Evolutionary conservation across 108 stramenopile genomes (phyloP).

Genomic region (Halocafeteria seosinensis): DNA sequence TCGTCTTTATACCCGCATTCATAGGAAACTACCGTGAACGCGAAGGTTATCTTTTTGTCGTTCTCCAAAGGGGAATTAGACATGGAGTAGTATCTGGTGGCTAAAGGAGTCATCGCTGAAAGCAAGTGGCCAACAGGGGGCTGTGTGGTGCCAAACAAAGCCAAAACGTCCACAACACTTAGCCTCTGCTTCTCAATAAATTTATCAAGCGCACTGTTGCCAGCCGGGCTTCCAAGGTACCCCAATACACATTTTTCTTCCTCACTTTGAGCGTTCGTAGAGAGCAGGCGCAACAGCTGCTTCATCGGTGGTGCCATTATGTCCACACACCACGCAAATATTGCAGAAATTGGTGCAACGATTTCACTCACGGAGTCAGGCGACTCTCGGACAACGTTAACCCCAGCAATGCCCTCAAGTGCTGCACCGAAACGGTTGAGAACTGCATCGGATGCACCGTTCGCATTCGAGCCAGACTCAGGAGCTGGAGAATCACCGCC

Average conservation of each 20-base stretch:
- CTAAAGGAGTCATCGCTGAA: not conserved
- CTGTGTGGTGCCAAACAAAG: not conserved
- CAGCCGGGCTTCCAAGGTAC: not conserved
- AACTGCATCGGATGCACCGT: no score
- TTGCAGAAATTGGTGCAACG: not conserved
- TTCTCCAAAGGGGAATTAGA: not conserved
- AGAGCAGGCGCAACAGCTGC: not conserved
- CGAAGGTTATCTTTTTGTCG: not conserved
- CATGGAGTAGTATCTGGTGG: not conserved
- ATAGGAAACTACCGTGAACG: not conserved
- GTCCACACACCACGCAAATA: not conserved
- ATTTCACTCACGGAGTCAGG: no score
- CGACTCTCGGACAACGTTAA: no score
- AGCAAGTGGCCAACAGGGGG: not conserved
- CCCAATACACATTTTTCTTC: not conserved
- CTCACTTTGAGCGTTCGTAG: not conserved
- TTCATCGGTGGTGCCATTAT: not conserved
- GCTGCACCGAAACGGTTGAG: no score
- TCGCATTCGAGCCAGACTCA: not conserved
- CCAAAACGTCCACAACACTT: not conserved
- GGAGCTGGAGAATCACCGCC: not conserved
- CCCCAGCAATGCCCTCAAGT: not conserved
- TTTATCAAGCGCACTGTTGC: not conserved
- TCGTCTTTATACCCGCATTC: no score
- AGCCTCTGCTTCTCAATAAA: not conserved